Evolutionary conservation across 2,329 filamentous ascomycete species (phyloP).

Genomic region (Xylaria hypoxylon): DNA sequence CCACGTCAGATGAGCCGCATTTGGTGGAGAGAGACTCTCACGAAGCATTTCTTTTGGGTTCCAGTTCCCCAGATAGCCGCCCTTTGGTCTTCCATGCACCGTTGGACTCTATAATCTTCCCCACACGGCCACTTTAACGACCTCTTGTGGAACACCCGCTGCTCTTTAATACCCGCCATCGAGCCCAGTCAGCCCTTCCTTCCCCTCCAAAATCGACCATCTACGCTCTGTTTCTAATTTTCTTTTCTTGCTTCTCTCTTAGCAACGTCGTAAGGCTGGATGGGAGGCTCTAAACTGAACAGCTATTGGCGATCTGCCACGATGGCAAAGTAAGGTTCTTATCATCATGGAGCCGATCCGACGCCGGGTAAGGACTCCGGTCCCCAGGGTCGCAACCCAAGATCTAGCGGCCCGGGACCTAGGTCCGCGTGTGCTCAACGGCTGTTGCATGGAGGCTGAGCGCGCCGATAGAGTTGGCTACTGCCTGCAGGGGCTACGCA

Average conservation of each 20-base stretch:
- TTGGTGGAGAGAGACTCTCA: constrained; percentile 6
- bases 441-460: constrained; percentile 67
- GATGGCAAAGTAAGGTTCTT: constrained; percentile 41
- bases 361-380: constrained; percentile 38
- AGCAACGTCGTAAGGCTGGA: constrained; percentile 7
- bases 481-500: constrained; percentile 62
- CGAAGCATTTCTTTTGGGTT: constrained; percentile 31
- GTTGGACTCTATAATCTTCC: constrained; percentile 33
- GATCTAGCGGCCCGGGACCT: constrained; percentile 43
- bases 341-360: constrained; percentile 43
- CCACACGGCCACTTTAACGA: constrained; percentile 47
- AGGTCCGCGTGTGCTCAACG: constrained; percentile 58
- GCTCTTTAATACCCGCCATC: constrained; percentile 39
- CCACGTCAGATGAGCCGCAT: constrained; percentile 49
- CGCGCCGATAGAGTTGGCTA: constrained; percentile 61
- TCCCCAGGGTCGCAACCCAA: constrained; percentile 35
- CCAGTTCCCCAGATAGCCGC: constrained; percentile 25
- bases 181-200: constrained; percentile 17
- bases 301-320: constrained; percentile 22
- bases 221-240: background rate
- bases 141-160: constrained; percentile 43
- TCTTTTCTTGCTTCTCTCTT: background rate
- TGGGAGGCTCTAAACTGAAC: constrained; percentile 11
- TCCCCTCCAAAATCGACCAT: constrained; percentile 9
- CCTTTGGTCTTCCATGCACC: constrained; percentile 23